Conservation (phyloP, 2,329 filamentous ascomycete species). For the Pseudogymnoascus sp. region DNA sequence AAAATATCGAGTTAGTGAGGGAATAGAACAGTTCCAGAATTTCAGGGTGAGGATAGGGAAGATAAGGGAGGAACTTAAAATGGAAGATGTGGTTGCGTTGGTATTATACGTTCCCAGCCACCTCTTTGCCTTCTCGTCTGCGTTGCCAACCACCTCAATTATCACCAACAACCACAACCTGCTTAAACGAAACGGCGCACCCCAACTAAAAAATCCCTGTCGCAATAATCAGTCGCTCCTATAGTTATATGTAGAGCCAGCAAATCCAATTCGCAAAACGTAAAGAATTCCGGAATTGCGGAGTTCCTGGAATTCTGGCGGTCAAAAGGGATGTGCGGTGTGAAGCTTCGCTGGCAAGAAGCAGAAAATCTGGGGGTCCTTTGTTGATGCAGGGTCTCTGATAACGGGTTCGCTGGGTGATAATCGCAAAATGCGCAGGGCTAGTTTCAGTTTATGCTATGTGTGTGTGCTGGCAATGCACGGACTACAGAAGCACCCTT, state of each 20-base stretch:
- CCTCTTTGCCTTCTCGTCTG: background rate
- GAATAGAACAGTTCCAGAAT: background rate
- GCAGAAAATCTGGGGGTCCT: background rate
- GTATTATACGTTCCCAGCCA: background rate
- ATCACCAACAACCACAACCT: background rate
- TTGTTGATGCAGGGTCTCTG: background rate
- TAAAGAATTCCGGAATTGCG: background rate
- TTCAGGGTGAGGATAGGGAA: background rate
- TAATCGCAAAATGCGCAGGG: background rate
- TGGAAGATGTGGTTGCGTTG: background rate
- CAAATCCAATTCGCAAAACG: no score
- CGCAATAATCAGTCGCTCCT: background rate
- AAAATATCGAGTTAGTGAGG: background rate
- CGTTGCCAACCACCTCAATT: background rate
- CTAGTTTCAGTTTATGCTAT: background rate
- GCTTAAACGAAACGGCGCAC: background rate
- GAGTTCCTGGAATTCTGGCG: background rate
- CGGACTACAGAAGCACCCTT: background rate
- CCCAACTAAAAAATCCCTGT: background rate
- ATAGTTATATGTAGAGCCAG: background rate
- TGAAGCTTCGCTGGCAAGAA: background rate
- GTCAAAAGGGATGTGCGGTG: background rate
- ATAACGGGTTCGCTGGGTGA: background rate
- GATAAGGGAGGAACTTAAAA: background rate
- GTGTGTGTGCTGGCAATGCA: background rate